phyloP scores from a whole-genome alignment of 768 basidiomycete genomes.

The Cystofilobasidium ferigula region DNA sequence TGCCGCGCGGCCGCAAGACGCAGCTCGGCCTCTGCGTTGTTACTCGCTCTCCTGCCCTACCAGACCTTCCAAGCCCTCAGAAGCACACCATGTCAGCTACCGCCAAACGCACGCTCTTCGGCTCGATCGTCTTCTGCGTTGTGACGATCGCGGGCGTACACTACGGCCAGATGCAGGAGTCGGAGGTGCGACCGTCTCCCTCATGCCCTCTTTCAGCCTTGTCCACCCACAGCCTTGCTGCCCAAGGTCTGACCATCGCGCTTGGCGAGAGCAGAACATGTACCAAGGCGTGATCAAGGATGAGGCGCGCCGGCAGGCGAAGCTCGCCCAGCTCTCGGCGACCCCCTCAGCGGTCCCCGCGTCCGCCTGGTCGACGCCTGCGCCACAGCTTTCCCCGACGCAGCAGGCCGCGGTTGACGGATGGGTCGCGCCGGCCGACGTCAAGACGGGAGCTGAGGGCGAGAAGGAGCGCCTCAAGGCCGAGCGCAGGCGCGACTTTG shows the following conservation, averaged over 20 bases:
- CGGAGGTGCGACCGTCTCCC: not conserved
- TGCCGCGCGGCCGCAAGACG: too few species aligned
- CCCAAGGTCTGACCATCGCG: not conserved
- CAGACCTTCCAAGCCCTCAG: not conserved
- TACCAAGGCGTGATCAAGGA: slow-evolving; percentile 15
- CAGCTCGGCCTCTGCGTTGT: too few species aligned
- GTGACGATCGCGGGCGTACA: slow-evolving; percentile 12
- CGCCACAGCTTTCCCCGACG: not conserved
- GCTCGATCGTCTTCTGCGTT: not conserved
- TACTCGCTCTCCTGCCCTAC: not conserved
- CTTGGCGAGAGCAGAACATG: not conserved
- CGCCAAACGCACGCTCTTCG: slow-evolving; percentile 12
- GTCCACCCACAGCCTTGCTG: not conserved
- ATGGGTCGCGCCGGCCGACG: not conserved
- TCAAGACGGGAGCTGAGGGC: not conserved
- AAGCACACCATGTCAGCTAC: slow-evolving; percentile 6
- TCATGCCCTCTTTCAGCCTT: not conserved
- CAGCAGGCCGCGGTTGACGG: slow-evolving; percentile 1
- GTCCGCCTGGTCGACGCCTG: not conserved
- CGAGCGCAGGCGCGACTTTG: slow-evolving; percentile 5
- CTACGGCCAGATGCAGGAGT: slow-evolving; percentile 14
- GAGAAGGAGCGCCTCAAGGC: slow-evolving; percentile 1
- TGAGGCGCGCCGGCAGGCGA: slow-evolving; percentile 1
- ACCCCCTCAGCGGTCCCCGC: not conserved
- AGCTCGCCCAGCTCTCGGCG: slow-evolving; percentile 10